Evolutionary conservation across 2,329 filamentous ascomycete species (phyloP).

Genomic region (Domatiomyces globalis): DNA sequence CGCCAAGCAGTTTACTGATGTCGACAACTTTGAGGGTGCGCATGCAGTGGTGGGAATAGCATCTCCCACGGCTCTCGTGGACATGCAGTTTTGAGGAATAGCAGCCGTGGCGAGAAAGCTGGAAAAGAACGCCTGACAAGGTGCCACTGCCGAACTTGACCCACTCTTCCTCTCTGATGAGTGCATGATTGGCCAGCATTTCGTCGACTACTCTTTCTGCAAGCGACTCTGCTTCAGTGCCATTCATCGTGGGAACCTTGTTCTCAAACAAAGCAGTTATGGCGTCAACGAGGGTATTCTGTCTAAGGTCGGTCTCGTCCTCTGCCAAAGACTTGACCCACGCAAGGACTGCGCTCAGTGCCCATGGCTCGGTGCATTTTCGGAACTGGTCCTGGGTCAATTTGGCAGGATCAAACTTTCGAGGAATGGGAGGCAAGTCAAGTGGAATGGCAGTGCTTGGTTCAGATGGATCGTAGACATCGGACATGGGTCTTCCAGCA

Average conservation of each 20-base stretch:
- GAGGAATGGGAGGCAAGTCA: constrained; percentile 73
- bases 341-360: constrained; percentile 66
- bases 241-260: constrained; percentile 97
- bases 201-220: constrained; percentile 61
- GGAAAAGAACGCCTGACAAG: constrained; percentile 82
- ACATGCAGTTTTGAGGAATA: constrained; percentile 73
- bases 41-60: constrained; percentile 89
- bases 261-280: constrained; percentile 78
- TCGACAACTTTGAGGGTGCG: constrained; percentile 91
- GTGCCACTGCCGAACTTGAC: constrained; percentile 73
- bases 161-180: constrained; percentile 91
- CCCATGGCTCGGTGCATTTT: constrained; percentile 82
- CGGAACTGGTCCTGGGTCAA: constrained; percentile 67
- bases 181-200: constrained; percentile 64
- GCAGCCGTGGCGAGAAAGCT: constrained; percentile 80
- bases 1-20: constrained; percentile 44
- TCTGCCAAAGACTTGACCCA: constrained; percentile 88
- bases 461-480: constrained; percentile 39
- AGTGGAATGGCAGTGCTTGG: constrained; percentile 46
- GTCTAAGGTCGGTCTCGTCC: constrained; percentile 74
- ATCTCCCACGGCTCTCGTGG: constrained; percentile 51
- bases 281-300: constrained; percentile 73
- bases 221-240: constrained; percentile 83
- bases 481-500: constrained; percentile 35
- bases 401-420: constrained; percentile 75